Conservation (phyloP, 73 alveolate species). For the Tetrahymena elliotti region DNA sequence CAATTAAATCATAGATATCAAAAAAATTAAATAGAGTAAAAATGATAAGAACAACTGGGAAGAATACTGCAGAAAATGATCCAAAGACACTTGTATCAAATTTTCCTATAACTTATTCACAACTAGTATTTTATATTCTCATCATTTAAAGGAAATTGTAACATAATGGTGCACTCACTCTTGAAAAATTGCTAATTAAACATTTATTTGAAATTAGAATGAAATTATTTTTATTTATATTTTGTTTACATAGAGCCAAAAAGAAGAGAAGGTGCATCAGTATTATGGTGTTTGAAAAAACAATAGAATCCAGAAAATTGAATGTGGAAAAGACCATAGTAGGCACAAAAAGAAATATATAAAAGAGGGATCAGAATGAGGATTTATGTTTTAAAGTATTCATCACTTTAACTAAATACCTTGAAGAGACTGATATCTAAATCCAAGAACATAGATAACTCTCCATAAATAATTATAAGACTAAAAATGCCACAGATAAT, state of each 20-base stretch:
- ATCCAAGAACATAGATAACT: background rate
- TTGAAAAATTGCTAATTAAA: slow-evolving; percentile 19
- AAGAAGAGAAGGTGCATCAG: background rate
- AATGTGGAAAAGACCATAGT: background rate
- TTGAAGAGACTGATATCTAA: background rate
- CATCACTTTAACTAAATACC: background rate
- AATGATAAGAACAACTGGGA: slow-evolving; percentile 23
- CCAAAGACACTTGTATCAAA: slow-evolving; percentile 28
- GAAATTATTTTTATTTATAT: background rate
- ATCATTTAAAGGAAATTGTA: slow-evolving; percentile 18
- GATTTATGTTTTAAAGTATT: background rate
- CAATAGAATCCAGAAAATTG: background rate
- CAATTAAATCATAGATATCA: slow-evolving; percentile 27
- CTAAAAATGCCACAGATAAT: background rate
- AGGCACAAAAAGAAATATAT: background rate
- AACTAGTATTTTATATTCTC: slow-evolving; percentile 11
- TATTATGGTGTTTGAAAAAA: background rate
- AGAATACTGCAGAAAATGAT: slow-evolving; percentile 4
- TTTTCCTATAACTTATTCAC: slow-evolving; percentile 18
- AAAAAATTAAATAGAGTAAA: slow-evolving; percentile 31
- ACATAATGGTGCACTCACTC: slow-evolving; percentile 28
- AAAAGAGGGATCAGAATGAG: background rate
- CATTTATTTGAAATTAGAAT: background rate
- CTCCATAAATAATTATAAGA: background rate
- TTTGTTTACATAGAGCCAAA: background rate